Conservation (phyloP, 257 asterid genomes). For the Ehretia macrophylla region DNA sequence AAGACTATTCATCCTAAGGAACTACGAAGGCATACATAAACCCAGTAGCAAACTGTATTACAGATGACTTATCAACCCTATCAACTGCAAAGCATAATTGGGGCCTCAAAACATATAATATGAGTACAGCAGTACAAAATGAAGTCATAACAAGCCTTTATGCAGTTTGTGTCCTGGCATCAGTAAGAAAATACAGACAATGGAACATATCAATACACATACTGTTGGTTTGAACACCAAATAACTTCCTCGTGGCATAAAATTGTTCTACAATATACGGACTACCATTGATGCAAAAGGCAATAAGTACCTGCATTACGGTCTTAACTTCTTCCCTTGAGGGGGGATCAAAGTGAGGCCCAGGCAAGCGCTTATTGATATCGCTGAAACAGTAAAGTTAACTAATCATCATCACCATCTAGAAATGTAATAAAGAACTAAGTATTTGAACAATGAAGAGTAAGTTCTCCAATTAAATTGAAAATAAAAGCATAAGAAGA, state of each 20-base stretch:
- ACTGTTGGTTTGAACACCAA: not conserved
- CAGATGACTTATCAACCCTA: too few relatives aligned
- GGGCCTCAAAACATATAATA: too few relatives aligned
- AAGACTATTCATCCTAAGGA: too few relatives aligned
- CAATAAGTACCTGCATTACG: constrained; percentile 51
- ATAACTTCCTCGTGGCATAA: not conserved
- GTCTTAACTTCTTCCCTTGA: constrained; percentile 54
- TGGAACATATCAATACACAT: not conserved
- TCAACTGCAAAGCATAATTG: too few relatives aligned
- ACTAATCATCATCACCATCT: not conserved
- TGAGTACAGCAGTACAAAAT: too few relatives aligned
- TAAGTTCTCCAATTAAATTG: not conserved
- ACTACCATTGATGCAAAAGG: not conserved
- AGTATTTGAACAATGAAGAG: not conserved
- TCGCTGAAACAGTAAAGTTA: constrained; percentile 44
- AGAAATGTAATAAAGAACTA: not conserved
- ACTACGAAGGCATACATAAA: too few relatives aligned
- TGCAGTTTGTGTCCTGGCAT: not conserved
- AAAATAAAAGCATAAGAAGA: not conserved
- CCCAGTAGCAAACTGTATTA: too few relatives aligned
- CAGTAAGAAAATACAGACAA: not conserved
- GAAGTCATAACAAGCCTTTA: too few relatives aligned
- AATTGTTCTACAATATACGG: not conserved
- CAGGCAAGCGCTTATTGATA: constrained; percentile 84
- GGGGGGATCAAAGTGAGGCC: constrained; percentile 95